Percentiles rank a stretch among this genome's conserved stretches.
Evolutionary conservation across 2,329 filamentous ascomycete genomes (phyloP).

Genomic region (Epichloe glyceriae): DNA sequence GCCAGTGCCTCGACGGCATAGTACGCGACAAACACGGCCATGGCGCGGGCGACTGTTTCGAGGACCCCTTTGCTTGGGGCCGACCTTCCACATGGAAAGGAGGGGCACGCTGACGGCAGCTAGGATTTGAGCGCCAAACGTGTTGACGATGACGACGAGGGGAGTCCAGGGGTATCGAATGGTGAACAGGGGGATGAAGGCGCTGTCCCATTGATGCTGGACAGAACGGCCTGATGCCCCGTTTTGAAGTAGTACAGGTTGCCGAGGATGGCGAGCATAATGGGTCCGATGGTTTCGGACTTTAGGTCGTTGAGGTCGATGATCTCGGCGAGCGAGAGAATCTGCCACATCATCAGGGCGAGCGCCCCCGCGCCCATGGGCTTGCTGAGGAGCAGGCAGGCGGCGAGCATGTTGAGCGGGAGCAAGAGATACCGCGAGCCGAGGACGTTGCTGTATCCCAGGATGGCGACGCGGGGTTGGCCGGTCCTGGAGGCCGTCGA

Average conservation of each 20-base stretch:
- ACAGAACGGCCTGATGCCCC: constrained; percentile 79
- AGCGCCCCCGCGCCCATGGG: constrained; percentile 86
- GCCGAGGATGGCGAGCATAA: constrained; percentile 76
- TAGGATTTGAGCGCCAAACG: constrained; percentile 78
- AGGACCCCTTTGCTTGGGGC: constrained; percentile 58
- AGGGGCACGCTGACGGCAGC: constrained; percentile 70
- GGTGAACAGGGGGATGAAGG: constrained; percentile 75
- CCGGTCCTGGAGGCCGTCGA: constrained; percentile 30
- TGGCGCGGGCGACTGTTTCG: constrained; percentile 54
- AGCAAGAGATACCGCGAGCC: constrained; percentile 82
- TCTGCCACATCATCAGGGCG: constrained; percentile 73
- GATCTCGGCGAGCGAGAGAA: constrained; percentile 62
- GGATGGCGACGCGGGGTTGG: constrained; percentile 55
- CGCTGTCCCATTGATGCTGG: constrained; percentile 92
- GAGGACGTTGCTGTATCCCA: constrained; percentile 88
- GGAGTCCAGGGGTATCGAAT: constrained; percentile 86
- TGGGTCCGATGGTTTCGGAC: constrained; percentile 63
- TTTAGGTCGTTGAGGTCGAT: constrained; percentile 48
- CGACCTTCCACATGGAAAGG: constrained; percentile 77
- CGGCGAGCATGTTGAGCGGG: constrained; percentile 63
- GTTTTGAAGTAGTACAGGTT: constrained; percentile 97
- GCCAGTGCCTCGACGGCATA: constrained; percentile 73
- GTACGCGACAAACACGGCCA: constrained; percentile 66
- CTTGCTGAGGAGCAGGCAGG: constrained; percentile 72
- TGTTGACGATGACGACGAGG: constrained; percentile 69